Base-by-base conservation (phyloP, 768 basidiomycete genomes). In the Rhodotorula kratochvilovae region DNA sequence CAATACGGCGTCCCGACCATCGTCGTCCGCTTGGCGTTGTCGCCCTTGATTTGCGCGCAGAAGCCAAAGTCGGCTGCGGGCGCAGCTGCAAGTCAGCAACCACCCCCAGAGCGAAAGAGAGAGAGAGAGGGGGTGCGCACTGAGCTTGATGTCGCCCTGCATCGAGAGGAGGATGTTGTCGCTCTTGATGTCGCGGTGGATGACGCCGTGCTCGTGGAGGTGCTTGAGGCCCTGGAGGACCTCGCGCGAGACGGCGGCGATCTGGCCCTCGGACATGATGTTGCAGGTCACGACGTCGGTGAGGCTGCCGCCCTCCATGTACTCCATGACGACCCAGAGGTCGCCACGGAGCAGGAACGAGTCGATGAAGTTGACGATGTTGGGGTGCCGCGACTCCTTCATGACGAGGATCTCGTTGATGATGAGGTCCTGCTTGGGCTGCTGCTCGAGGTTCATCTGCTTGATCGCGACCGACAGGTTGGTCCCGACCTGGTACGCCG, bases 331-430 rank as follows among this genome's bases (percentile, higher is more conserved):
- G 50, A 99, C 93, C 96, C 96, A 98, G 7, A 99, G 84, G 79
- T 98, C 96, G 80, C 95, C 96, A 85, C 91, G 93, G 84, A 95
- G 87, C 53, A 98, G 82, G 86, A 97, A 99, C 5, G 93, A 95
- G 80, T 99, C 96, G 78, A 97, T 97, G 82, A 92, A 99, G 80
- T 99, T 97, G 83, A 99, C 95, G 76, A 98, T 97, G 80, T 99
- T 99, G 27, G 70, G 59, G n/a, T 93, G 92, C 19, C 68, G 58
- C 2, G 92, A 94, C 79, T 97, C 88, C 33, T 94, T 90, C 96
- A 99, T 98, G 79, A 98, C 96, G 74, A 99, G 87, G 76, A 98
- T 98, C 82, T 99, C 96, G 81, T 99, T 98, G 83, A 99, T 98
- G 83, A 99, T 98, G 61, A 99, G 85, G 79, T 98, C 95, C 82